Evolutionary conservation across 2,329 filamentous ascomycete genomes (phyloP), one percentile per base, ranked within the genome.

Genomic region (Aschersonia sp.): DNA sequence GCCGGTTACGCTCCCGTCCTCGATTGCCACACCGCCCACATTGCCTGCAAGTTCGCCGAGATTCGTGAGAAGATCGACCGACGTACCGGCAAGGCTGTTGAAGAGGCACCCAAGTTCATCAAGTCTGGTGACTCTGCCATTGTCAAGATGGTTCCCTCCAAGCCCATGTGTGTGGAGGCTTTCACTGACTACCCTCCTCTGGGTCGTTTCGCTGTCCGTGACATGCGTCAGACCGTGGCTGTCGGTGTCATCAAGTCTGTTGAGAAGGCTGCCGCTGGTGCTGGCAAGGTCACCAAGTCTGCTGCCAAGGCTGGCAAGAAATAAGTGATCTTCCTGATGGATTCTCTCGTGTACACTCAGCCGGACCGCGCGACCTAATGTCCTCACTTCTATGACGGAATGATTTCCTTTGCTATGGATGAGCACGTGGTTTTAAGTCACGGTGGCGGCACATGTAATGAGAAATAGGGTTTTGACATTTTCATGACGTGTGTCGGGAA

Each of bases 131-230:
- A 98, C 73, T 90, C 92, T 61, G 90, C 90, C 73, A 98, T 98
- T 77, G 92, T 98, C 79, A 97, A 95, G 88, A 97, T 98, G 92
- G 69, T 95, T 80, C 92, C 92, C 70, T 95, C 90, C 79, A 98
- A 98, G 89, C 92, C 92, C 70, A 98, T 98, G 92, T 98, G 92
- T 74, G 92, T 98, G 73, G 92, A 98, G 87, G 78, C 92, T 63
- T 98, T 97, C 88, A 95, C 89, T 66, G 88, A 95, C 69, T 98
- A 97, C 81, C 90, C 92, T 66, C 92, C 92, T 72, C 88, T 98
- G 65, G 92, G 92, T 72, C 90, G 92, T 84, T 98, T 98, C 82
- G 92, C 92, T 72, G 92, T 98, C 81, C 90, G 90, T 84, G 90
- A 95, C 77, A 95, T 95, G 89, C 76, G 78, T 68, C 79, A 85